A percentile compares a stretch with the other conserved stretches of the same genome.
These are phyloP conservation scores for Marsdenia floribunda DNA, from an alignment of 257 asterid species.

Conservation along the genomic window DNA sequence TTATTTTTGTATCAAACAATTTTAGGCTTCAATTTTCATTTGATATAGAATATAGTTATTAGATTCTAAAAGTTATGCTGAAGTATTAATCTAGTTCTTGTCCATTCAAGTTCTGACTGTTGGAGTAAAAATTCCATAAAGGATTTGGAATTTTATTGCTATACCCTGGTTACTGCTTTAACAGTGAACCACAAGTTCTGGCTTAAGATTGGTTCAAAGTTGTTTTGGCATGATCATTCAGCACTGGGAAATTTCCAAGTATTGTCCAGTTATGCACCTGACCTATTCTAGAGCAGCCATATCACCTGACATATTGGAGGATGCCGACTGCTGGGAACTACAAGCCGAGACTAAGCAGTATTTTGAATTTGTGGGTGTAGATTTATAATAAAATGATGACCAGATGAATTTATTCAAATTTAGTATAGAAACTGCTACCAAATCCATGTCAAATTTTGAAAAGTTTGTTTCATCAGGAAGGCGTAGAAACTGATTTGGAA, in stretches of 20 bases:
- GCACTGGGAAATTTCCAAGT: not conserved
- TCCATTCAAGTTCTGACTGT: not conserved
- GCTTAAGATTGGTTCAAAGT: slow-evolving; percentile 15
- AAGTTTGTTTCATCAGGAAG: slow-evolving; percentile 9
- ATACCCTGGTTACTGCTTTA: not conserved
- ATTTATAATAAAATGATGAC: not conserved
- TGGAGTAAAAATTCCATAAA: not conserved
- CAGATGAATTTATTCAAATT: too few species aligned
- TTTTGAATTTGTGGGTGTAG: not conserved
- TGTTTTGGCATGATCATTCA: slow-evolving; percentile 12
- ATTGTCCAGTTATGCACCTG: not conserved
- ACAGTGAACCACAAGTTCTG: not conserved
- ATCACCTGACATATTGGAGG: not conserved
- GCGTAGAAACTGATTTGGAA: slow-evolving; percentile 10
- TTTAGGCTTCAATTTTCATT: not conserved
- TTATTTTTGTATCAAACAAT: not conserved
- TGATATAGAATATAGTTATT: not conserved
- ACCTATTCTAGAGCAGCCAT: not conserved
- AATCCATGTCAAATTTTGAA: not conserved
- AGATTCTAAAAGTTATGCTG: not conserved
- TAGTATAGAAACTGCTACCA: slow-evolving; percentile 6
- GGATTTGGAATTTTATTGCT: not conserved
- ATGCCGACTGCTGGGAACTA: not conserved
- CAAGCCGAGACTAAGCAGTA: not conserved
- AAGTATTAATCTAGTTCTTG: not conserved